phyloP scores from a whole-genome alignment of 495 filamentous ascomycete genomes.

The Apiosordaria backusii region DNA sequence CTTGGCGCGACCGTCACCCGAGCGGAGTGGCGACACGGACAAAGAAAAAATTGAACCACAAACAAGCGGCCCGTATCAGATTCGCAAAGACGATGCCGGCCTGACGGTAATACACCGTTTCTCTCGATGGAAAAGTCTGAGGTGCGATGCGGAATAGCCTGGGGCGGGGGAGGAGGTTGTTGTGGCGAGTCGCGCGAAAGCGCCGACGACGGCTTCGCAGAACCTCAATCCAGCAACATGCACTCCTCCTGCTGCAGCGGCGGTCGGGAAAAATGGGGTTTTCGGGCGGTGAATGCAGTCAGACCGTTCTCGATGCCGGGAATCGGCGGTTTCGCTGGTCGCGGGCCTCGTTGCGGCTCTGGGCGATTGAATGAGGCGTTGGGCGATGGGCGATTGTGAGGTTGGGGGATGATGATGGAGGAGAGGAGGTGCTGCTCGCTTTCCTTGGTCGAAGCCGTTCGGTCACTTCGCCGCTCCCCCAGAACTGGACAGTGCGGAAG shows the following conservation, averaged over 20 bases:
- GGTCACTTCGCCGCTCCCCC: slow-evolving; percentile 1
- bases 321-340: slow-evolving; percentile 21
- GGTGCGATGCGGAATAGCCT: slow-evolving; percentile 27
- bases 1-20: slow-evolving; percentile 19
- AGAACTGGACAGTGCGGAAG: slow-evolving; percentile 18
- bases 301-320: slow-evolving; percentile 6
- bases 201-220: slow-evolving; percentile 30
- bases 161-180: slow-evolving; percentile 30
- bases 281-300: not conserved
- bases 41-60: slow-evolving; percentile 19
- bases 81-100: slow-evolving; percentile 10
- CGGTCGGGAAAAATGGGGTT: slow-evolving; percentile 19
- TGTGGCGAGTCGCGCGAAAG: slow-evolving; percentile 42
- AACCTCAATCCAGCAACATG: slow-evolving; percentile 20
- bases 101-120: not conserved
- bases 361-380: slow-evolving; percentile 26
- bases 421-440: slow-evolving; percentile 11
- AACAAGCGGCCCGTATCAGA: not conserved
- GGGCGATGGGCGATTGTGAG: slow-evolving; percentile 22
- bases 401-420: slow-evolving; percentile 18
- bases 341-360: slow-evolving; percentile 29
- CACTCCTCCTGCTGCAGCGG: slow-evolving; percentile 23
- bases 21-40: slow-evolving; percentile 21
- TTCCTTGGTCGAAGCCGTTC: slow-evolving; percentile 6
- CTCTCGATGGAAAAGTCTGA: slow-evolving; percentile 13